These are phyloP conservation scores for Psidium guajava DNA, from an alignment of 345 rosid genomes.

Conservation along the genomic window DNA sequence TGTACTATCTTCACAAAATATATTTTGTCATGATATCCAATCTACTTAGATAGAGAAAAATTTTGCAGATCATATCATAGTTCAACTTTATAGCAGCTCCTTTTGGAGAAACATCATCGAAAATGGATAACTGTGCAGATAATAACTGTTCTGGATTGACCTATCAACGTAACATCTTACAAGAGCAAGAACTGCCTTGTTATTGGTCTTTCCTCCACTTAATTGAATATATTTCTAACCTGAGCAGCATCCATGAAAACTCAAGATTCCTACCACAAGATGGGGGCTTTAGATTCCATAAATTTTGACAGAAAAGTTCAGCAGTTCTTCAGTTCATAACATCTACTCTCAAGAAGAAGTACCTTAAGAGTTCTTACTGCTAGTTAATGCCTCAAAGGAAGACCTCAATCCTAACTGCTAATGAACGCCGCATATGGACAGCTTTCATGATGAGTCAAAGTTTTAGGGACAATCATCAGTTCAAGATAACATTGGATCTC, in stretches of 20 bases:
- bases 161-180: neutral
- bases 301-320: neutral
- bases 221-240: neutral
- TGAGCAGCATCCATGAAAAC: neutral
- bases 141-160: neutral
- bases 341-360: neutral
- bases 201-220: neutral
- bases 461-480: neutral
- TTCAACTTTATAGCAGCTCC: neutral
- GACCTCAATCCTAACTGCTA: neutral
- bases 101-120: neutral
- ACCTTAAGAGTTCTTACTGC: neutral
- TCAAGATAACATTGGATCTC: neutral
- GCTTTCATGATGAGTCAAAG: neutral
- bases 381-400: neutral
- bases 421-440: neutral
- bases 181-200: neutral
- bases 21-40: neutral
- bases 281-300: neutral
- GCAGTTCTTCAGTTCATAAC: neutral
- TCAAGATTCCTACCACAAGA: neutral
- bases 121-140: neutral
- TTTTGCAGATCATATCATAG: neutral
- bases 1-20: neutral
- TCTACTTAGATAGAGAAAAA: neutral